Evolutionary conservation across 495 filamentous ascomycete species (phyloP).

Genomic region (Cairneyella variabilis): DNA sequence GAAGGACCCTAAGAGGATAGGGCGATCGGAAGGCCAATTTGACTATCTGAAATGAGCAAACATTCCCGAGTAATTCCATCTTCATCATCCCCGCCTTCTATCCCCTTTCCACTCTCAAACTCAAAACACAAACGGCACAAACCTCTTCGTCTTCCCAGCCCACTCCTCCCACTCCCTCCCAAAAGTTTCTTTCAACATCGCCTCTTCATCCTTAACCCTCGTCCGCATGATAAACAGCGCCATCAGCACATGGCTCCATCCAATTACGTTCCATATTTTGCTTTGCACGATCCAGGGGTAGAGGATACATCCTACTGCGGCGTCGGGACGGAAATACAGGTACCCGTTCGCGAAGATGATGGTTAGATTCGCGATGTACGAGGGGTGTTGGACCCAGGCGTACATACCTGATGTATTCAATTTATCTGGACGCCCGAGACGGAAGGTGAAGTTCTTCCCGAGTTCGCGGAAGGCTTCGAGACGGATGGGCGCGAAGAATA

Average conservation of each 20-base stretch:
- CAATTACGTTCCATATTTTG: too few relatives aligned
- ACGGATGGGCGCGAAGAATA: background rate
- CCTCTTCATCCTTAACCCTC: constrained; percentile 18
- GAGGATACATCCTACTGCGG: too few relatives aligned
- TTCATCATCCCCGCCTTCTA: too few relatives aligned
- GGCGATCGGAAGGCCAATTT: too few relatives aligned
- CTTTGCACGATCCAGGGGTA: too few relatives aligned
- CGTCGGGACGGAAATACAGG: too few relatives aligned
- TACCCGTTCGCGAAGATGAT: constrained; percentile 5
- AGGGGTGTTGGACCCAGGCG: constrained; percentile 44
- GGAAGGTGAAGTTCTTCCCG: constrained; percentile 44
- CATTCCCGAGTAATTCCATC: background rate
- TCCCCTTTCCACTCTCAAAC: background rate
- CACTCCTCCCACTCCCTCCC: constrained; percentile 20
- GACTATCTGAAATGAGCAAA: background rate
- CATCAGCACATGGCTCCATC: too few relatives aligned
- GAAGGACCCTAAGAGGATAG: too few relatives aligned
- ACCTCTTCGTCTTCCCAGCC: constrained; percentile 16
- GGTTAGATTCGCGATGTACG: constrained; percentile 35
- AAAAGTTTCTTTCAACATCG: constrained; percentile 17
- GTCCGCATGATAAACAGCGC: background rate
- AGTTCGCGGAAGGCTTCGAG: constrained; percentile 25
- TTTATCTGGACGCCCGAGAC: constrained; percentile 37
- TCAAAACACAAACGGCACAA: constrained; percentile 24
- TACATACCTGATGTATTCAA: constrained; percentile 42